phyloP scores from a whole-genome alignment of 768 basidiomycete species.

The Suillus alpinus region DNA sequence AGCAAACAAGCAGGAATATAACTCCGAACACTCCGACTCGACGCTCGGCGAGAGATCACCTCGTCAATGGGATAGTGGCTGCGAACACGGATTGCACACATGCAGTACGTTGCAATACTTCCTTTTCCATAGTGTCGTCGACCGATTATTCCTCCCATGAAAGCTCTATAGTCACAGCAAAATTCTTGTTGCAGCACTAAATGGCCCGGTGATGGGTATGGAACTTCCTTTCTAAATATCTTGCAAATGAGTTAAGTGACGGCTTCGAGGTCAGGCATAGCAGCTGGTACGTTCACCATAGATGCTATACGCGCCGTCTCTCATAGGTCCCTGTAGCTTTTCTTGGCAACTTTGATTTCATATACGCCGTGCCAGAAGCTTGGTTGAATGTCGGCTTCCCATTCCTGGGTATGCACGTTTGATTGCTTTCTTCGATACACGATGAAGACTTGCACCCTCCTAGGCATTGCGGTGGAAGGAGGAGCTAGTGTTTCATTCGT shows the following conservation, averaged over 20 bases:
- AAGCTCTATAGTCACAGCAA: slow-evolving; percentile 71
- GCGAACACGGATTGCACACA: slow-evolving; percentile 60
- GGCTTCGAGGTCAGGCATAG: slow-evolving; percentile 45
- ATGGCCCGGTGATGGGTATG: slow-evolving; percentile 75
- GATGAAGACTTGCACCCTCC: slow-evolving; percentile 3
- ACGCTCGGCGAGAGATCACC: slow-evolving; percentile 39
- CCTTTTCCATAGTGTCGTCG: background rate
- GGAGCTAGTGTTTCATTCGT: slow-evolving; percentile 69
- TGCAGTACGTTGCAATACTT: slow-evolving; percentile 44
- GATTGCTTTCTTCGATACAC: background rate
- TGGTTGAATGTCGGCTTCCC: slow-evolving; percentile 70
- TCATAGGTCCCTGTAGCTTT: slow-evolving; percentile 41
- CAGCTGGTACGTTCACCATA: slow-evolving; percentile 45
- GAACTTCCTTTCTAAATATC: background rate
- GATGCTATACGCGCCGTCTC: background rate
- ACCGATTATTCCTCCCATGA: background rate
- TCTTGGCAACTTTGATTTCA: slow-evolving; percentile 74
- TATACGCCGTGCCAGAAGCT: slow-evolving; percentile 58
- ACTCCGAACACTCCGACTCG: slow-evolving; percentile 13
- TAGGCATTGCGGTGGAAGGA: slow-evolving; percentile 66
- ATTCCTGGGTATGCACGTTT: slow-evolving; percentile 44
- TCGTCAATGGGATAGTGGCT: slow-evolving; percentile 44
- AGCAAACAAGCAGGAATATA: slow-evolving; percentile 16
- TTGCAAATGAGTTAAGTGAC: background rate
- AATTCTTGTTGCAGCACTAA: slow-evolving; percentile 65